Conservation (phyloP, 139 green algal genomes). For the Pseudopediastrum boryanum region DNA sequence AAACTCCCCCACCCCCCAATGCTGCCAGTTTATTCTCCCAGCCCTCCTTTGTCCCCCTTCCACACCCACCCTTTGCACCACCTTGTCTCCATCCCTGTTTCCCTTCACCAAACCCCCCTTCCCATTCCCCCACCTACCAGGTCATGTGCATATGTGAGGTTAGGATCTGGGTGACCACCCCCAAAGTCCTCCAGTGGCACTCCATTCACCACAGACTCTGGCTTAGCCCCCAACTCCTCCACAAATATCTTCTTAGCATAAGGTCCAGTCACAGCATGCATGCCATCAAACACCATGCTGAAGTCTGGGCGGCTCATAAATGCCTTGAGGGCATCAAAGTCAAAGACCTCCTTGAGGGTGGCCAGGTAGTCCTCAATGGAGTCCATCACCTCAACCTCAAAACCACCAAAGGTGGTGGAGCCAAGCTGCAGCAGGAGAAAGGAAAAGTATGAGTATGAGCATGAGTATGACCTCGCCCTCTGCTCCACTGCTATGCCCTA, state of each 20-base stretch:
- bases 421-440: slow-evolving; percentile 40
- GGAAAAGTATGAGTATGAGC: background rate
- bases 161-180: slow-evolving; percentile 97
- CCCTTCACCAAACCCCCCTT: too few relatives aligned
- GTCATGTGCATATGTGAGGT: slow-evolving; percentile 98
- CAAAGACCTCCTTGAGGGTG: slow-evolving; percentile 91
- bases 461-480: too few relatives aligned
- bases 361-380: slow-evolving; percentile 92
- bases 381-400: slow-evolving; percentile 97
- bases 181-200: slow-evolving; percentile 91
- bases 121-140: too few relatives aligned
- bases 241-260: slow-evolving; percentile 96
- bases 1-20: too few relatives aligned
- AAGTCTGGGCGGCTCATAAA: slow-evolving; percentile 92
- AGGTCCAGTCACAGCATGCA: slow-evolving; percentile 95
- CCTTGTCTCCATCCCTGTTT: too few relatives aligned
- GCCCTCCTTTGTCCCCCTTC: too few relatives aligned
- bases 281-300: slow-evolving; percentile 92
- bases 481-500: too few relatives aligned
- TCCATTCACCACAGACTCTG: slow-evolving; percentile 55
- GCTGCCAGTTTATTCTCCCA: too few relatives aligned
- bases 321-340: slow-evolving; percentile 88
- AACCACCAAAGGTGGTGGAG: slow-evolving; percentile 79
- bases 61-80: too few relatives aligned
- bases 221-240: slow-evolving; percentile 75